Evolutionary conservation across 257 asterid species (phyloP).

Genomic region (Perilla frutescens): DNA sequence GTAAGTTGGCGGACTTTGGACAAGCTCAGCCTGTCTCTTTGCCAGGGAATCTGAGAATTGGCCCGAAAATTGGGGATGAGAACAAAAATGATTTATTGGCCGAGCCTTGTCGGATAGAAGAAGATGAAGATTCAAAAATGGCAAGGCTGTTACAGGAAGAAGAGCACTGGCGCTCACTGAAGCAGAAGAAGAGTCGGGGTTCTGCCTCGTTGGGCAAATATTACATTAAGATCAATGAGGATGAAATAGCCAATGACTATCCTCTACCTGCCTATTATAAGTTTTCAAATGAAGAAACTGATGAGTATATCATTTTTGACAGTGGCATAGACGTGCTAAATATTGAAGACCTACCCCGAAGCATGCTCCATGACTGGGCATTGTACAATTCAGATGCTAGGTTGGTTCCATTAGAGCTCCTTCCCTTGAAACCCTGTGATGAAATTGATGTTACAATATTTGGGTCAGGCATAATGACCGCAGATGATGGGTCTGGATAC

Average conservation of each 20-base stretch:
- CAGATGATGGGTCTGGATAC: conserved; percentile 95
- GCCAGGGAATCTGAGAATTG: conserved; percentile 61
- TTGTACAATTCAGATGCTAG: conserved; percentile 92
- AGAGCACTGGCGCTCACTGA: conserved; percentile 81
- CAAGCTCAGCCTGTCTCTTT: conserved; percentile 45
- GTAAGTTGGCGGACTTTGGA: conserved; percentile 43
- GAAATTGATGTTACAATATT: conserved; percentile 87
- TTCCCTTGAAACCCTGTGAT: conserved; percentile 89
- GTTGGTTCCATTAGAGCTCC: conserved; percentile 86
- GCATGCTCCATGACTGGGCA: conserved; percentile 93
- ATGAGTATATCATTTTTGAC: conserved; percentile 86
- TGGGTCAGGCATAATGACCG: conserved; percentile 86
- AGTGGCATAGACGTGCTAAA: conserved; percentile 54
- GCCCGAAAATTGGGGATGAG: conserved; percentile 50
- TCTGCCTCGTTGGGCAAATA: conserved; percentile 60
- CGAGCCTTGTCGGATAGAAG: conserved; percentile 51
- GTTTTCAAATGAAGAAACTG: conserved; percentile 71
- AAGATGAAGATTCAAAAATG: conserved; percentile 70
- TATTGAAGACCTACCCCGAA: conserved; percentile 75
- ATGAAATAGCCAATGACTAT: conserved; percentile 94
- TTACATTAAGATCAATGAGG: conserved; percentile 93
- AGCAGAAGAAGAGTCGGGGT: conserved; percentile 65
- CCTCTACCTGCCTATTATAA: conserved; percentile 93
- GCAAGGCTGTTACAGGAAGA: conserved; percentile 86
- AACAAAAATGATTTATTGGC: conserved; percentile 34